phyloP scores from a whole-genome alignment of 1,139 yeast species.

The Sugiyamaella pinicola region DNA sequence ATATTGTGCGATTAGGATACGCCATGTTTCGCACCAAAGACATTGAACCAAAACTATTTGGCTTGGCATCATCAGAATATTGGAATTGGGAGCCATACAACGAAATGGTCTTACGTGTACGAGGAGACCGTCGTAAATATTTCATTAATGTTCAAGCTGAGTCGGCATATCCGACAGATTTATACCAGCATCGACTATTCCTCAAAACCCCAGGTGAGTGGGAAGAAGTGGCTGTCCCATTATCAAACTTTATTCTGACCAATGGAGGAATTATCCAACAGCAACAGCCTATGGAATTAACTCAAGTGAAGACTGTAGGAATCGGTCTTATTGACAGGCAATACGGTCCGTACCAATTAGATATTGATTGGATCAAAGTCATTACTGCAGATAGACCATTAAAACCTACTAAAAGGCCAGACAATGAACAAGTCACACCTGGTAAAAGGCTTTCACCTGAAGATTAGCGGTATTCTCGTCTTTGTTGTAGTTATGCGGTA shows the following conservation, averaged over 20 bases:
- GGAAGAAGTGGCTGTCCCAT: constrained; percentile 81
- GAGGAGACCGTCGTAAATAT: constrained; percentile 75
- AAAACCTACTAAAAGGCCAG: constrained; percentile 14
- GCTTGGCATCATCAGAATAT: constrained; percentile 37
- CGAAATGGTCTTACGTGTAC: constrained; percentile 67
- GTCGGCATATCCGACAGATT: constrained; percentile 73
- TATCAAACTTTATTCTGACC: constrained; percentile 78
- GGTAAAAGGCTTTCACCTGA: constrained; percentile 34
- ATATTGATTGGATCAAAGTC: constrained; percentile 74
- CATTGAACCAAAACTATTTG: constrained; percentile 33
- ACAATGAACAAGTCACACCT: constrained; percentile 24
- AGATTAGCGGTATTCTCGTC: no score
- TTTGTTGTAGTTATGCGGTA: no score
- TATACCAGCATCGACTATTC: constrained; percentile 80
- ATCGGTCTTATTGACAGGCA: constrained; percentile 77
- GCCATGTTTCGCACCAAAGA: constrained; percentile 76
- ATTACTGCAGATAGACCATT: constrained; percentile 29
- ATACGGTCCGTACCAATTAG: constrained; percentile 72
- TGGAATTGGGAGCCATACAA: constrained; percentile 68
- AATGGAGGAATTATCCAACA: constrained; percentile 82
- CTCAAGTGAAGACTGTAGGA: constrained; percentile 72
- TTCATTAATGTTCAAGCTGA: constrained; percentile 81
- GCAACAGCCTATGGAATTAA: constrained; percentile 62
- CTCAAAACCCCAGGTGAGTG: constrained; percentile 74
- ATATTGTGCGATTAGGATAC: constrained; percentile 73